These are phyloP conservation scores for Kazachstania kunashirensis DNA, from an alignment of 805 yeast species.

Conservation along the genomic window DNA sequence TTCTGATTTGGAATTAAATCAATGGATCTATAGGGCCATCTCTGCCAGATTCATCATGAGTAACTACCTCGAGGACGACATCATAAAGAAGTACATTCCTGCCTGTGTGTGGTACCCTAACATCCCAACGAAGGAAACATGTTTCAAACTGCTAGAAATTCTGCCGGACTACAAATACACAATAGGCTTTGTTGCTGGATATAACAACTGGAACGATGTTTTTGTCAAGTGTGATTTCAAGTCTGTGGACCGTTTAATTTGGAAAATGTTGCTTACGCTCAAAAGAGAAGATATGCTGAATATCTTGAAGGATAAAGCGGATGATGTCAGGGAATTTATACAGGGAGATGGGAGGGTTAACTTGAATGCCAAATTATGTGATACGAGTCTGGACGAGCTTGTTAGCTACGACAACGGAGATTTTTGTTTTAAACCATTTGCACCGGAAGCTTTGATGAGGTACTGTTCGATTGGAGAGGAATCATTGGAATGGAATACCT, in stretches of 20 bases:
- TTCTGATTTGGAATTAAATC: not conserved
- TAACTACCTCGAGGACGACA: constrained; percentile 3
- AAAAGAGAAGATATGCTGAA: not conserved
- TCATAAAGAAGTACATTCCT: constrained; percentile 2
- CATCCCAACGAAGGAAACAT: constrained; percentile 2
- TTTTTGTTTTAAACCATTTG: not conserved
- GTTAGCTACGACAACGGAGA: not conserved
- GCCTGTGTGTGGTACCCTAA: constrained; percentile 1
- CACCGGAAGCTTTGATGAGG: not conserved
- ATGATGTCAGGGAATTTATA: not conserved
- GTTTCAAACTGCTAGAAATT: not conserved
- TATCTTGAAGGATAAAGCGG: not conserved
- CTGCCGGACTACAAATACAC: not conserved
- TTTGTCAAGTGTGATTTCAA: not conserved
- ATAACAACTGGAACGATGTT: not conserved
- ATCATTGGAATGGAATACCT: not conserved
- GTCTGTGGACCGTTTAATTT: not conserved
- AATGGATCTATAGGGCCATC: not conserved
- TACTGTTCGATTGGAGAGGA: not conserved
- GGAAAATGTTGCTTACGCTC: not conserved
- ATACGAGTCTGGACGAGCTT: too few species aligned
- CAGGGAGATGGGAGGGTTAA: not conserved
- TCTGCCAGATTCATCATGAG: constrained; percentile 2
- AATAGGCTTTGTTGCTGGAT: not conserved
- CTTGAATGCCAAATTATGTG: too few species aligned